phyloP scores from a whole-genome alignment of 2,329 filamentous ascomycete genomes.

The Ramularia endophylla region DNA sequence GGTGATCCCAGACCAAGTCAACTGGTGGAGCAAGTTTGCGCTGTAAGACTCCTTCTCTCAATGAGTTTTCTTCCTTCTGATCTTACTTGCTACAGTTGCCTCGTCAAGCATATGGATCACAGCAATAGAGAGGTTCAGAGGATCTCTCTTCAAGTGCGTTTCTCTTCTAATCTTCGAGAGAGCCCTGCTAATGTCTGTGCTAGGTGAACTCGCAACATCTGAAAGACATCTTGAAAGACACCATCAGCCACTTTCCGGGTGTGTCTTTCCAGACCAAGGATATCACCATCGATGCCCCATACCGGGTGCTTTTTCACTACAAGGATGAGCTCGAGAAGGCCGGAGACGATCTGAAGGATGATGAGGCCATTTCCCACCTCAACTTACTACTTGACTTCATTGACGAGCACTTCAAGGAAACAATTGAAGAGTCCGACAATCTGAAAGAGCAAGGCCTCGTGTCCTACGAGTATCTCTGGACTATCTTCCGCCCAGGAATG shows the following conservation, averaged over 20 bases:
- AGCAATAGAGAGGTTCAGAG: conserved; percentile 17
- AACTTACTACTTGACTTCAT: conserved; percentile 30
- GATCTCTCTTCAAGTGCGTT: conserved; percentile 15
- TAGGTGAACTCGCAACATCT: conserved; percentile 27
- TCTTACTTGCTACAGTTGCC: conserved; percentile 4
- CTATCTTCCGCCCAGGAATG: conserved; percentile 35
- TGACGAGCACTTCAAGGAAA: conserved; percentile 20
- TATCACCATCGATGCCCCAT: conserved; percentile 24
- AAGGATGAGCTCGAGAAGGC: conserved; percentile 22
- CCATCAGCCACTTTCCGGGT: conserved; percentile 22
- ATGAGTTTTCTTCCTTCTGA: too few species aligned
- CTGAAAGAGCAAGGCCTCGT: conserved; percentile 25
- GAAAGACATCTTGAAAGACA: conserved; percentile 25
- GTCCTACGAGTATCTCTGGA: conserved; percentile 39
- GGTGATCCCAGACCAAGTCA: conserved; percentile 24
- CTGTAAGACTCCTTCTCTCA: conserved; percentile 1
- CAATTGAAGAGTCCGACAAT: conserved; percentile 27
- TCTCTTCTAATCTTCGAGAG: not conserved
- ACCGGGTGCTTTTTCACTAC: conserved; percentile 26
- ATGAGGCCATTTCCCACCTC: conserved; percentile 29
- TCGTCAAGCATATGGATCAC: conserved; percentile 14
- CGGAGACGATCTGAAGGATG: conserved; percentile 16
- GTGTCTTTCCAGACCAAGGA: conserved; percentile 28
- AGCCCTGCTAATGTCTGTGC: not conserved
- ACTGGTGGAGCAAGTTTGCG: conserved; percentile 23